These are phyloP conservation scores for Gnomoniopsis smithogilvyi DNA, from an alignment of 2,329 filamentous ascomycete genomes.

Conservation along the genomic window DNA sequence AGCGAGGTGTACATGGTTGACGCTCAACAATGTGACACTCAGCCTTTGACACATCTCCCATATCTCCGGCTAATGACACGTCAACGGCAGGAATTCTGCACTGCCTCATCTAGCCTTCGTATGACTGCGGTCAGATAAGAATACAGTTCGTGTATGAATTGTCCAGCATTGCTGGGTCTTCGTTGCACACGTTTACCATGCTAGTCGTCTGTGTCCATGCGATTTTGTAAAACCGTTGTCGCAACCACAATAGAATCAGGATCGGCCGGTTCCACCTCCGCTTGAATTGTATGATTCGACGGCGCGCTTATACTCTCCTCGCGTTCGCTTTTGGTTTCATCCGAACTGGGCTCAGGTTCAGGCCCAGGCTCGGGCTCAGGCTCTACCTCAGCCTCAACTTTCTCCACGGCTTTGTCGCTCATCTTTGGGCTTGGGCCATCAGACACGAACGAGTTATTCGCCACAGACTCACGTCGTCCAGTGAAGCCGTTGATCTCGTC, in stretches of 20 bases:
- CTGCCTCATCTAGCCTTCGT: too few species aligned
- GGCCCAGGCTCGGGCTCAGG: background rate
- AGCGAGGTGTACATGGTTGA: too few species aligned
- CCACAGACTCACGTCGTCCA: constrained; percentile 21
- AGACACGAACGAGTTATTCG: constrained; percentile 16
- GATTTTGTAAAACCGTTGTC: constrained; percentile 27
- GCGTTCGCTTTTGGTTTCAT: constrained; percentile 21
- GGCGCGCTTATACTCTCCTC: background rate
- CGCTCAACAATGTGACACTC: too few species aligned
- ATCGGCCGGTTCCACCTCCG: constrained; percentile 26
- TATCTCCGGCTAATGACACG: too few species aligned
- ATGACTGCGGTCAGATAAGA: too few species aligned
- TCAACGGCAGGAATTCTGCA: too few species aligned
- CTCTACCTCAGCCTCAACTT: background rate
- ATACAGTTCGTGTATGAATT: too few species aligned
- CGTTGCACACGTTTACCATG: background rate
- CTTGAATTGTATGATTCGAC: background rate
- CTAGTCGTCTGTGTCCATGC: constrained; percentile 32
- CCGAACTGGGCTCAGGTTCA: constrained; percentile 15
- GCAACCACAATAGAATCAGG: constrained; percentile 29
- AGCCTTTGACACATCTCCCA: too few species aligned
- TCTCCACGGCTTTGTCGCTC: constrained; percentile 1
- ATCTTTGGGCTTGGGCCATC: constrained; percentile 9
- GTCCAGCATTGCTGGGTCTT: too few species aligned
- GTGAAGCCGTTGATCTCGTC: constrained; percentile 28